Evolutionary conservation across 306 rosid species (phyloP), one percentile per base, ranked within the genome.

Genomic region (Quercus ilex): DNA sequence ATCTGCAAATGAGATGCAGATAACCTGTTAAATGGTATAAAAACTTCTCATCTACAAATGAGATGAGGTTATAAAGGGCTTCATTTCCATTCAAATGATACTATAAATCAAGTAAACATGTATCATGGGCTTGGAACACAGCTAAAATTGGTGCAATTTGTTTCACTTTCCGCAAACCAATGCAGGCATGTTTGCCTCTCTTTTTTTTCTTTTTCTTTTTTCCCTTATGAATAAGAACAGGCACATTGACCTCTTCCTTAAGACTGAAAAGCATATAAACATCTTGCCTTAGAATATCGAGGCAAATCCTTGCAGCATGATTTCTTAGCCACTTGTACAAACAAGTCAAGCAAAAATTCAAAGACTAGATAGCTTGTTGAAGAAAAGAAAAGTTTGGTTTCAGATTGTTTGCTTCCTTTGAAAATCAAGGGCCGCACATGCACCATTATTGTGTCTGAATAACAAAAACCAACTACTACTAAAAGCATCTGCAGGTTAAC

Each of bases 401-500:
- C 25, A 57, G 65, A 6, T 68, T 60, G n/a, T 51, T 21, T 67
- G 53, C 75, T 31, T 5, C 18, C 9, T 15, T 51, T 53, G 55
- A 49, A 68, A 79, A 78, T 46, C 25, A 28, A 30, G n/a, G 35
- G 46, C 6, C 56, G 13, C 25, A 43, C 5, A 68, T 23, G 55
- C 56, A 30, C 55, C 30, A 67, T 31, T 26, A 57, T 70, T 84
- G 81, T 71, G 75, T 77, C 76, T 73, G 65, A 35, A 69, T 62
- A 79, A 79, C 43, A 41, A 55, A 79, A 55, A 85, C 43, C 72
- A 60, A 76, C 53, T 33, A 23, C 74, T 30, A 78, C 53, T 33
- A 23, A 59, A 46, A 83, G 65, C 6, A 51, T 53, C 46, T 58
- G 30, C 33, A 23, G 25, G 10, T 30, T 57, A 38, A 43, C 51